Base-by-base conservation (phyloP, 805 yeast species). In the Soucietia sequanensis region DNA sequence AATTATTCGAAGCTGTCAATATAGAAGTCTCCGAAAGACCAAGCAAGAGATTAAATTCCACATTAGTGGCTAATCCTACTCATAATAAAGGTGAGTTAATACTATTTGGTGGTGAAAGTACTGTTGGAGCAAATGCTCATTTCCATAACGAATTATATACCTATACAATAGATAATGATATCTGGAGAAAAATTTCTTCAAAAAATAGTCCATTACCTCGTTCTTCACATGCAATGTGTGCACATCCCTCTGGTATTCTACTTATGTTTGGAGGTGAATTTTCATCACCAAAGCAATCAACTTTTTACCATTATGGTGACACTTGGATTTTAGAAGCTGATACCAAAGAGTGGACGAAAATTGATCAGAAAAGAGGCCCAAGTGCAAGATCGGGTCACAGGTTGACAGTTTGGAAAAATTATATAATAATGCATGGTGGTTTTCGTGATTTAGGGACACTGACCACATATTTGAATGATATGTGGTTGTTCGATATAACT, bases 251-350 rank as follows among this genome's bases (percentile, higher is more conserved):
- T 2, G 98, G 98, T 8, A 67, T 90, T 2, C 75, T 87, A 18
- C 58, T 91, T 40, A 62, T 91, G 69, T 93, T 88, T 63, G 99
- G 98, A 32, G 99, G 99, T 50, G 99, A 91, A 61, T 91, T 93
- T 50, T 86, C 96, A 2, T 85, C 95, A 11, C 98, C 98, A 3
- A 91, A 91, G 50, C 99, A 91, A 58, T 79, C 87, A 33, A 88
- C 96, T 0, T 91, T 91, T 60, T 93, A 93, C 58, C 99, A 91
- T 60, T 91, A 87, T 57, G 91, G 96, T 12, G 99, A 91, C 54
- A 84, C 96, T 4, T 91, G 99, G 99, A 72, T 91, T 30, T 66
- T 91, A 40, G 98, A 93, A 51, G 76, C 90, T 1, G 78, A 74
- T 21, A 70, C 83, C 12, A 88, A 85, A 50, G 96, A 89, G 60